Evolutionary conservation across 139 green algal species (phyloP), one percentile per base, ranked within the genome.

Genomic region (Coccomyxa sp.): DNA sequence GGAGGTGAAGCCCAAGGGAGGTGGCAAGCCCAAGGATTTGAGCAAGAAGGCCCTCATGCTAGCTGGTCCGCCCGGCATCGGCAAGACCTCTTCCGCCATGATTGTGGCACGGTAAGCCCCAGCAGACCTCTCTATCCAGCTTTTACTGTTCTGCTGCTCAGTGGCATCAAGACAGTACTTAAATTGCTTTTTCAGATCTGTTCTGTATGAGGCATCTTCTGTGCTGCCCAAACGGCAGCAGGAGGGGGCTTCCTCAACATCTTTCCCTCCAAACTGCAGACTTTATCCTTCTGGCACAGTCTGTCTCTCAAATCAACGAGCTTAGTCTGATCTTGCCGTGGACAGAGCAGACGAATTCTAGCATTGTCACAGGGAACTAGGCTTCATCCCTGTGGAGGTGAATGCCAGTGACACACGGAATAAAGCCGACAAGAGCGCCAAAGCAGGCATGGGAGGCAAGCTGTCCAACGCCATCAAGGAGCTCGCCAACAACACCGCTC

Each of bases 11-110:
- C 71, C 68, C 54, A 70, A 74, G 27, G 40, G 69, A 5, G 34
- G 22, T 9, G 75, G 64, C 44, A 82, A 80, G 36, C 72, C 40
- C 27, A 73, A 74, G 76, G 92, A 94, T 75, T 77, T 94, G 80
- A 82, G 50, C 79, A 98, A 97, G 87, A 98, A 98, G 89, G 95
- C 95, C 3, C 88, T 97, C 76, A 87, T 99, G 82, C 83, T 99
- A 7, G 92, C 78, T 31, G 96, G 96, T 7, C 86, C 92, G 29
- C 96, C 96, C 1, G 96, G 96, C 74, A 94, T 98, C 36, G 95
- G 95, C 79, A 99, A 99, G 82, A 98, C 88, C 55, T 95, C 85
- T 70, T 83, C 89, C 5, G 94, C 94, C 8, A 85, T 88, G 38
- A 93, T 97, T 75, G 88, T 97, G 7, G 82, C 84, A 50, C 85